These are phyloP conservation scores for Exserohilum rostratum DNA, from an alignment of 2,329 filamentous ascomycete species.

Conservation along the genomic window DNA sequence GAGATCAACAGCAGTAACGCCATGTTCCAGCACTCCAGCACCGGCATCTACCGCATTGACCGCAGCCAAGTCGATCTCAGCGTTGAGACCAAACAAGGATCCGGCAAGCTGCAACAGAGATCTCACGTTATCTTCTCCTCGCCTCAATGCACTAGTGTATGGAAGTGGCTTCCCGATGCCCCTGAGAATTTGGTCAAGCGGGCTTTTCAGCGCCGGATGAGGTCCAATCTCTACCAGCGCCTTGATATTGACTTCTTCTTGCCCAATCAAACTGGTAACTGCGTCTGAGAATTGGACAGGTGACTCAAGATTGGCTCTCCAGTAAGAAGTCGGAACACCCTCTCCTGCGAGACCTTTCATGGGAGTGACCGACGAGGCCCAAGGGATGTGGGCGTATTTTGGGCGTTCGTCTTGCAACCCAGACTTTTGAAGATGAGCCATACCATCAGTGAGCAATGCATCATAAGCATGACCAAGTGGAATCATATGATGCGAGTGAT, in stretches of 20 bases:
- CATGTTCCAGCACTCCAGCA: background rate
- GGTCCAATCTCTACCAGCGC: slow-evolving; percentile 32
- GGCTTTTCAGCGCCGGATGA: slow-evolving; percentile 50
- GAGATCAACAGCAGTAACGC: slow-evolving; percentile 9
- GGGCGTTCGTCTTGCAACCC: background rate
- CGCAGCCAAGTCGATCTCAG: background rate
- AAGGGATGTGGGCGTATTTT: background rate
- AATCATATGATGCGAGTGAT: slow-evolving; percentile 38
- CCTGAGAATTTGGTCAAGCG: slow-evolving; percentile 47
- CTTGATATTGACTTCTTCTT: background rate
- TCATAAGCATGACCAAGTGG: slow-evolving; percentile 21
- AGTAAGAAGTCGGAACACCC: background rate
- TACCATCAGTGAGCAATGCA: background rate
- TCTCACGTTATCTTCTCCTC: slow-evolving; percentile 8
- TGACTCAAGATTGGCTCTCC: slow-evolving; percentile 24
- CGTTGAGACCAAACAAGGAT: background rate
- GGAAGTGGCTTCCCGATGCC: background rate
- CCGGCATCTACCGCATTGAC: background rate
- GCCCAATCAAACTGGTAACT: background rate
- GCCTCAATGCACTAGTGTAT: background rate
- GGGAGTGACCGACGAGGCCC: slow-evolving; percentile 3
- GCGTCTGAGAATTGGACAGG: slow-evolving; percentile 26
- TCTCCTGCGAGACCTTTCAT: background rate
- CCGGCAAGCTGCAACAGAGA: background rate
- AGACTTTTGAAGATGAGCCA: background rate